Conservation (phyloP, 2,329 filamentous ascomycete species). For the Alternaria sp. region DNA sequence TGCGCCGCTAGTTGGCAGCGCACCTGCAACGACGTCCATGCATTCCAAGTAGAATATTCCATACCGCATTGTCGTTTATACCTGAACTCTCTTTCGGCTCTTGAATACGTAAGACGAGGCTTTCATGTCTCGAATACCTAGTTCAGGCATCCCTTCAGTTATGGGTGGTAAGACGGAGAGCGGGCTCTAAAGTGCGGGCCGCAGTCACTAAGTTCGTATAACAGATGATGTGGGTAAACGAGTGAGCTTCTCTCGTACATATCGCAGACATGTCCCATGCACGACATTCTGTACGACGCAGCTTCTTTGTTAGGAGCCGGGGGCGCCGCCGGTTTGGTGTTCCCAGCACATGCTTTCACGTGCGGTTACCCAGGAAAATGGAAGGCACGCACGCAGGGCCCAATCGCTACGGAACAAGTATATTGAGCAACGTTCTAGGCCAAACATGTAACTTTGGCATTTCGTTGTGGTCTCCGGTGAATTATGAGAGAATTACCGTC, state of each 20-base stretch:
- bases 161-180: neutral
- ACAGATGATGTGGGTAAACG: neutral
- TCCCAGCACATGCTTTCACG: neutral
- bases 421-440: neutral
- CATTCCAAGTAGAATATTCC: neutral
- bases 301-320: neutral
- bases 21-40: neutral
- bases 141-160: neutral
- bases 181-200: constrained; percentile 7
- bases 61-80: neutral
- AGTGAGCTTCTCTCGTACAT: neutral
- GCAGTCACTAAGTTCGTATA: neutral
- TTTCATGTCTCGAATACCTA: neutral
- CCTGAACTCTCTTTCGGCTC: neutral
- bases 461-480: neutral
- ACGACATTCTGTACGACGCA: neutral
- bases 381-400: neutral
- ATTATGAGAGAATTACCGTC: neutral
- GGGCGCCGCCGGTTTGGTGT: neutral
- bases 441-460: neutral
- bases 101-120: neutral
- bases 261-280: neutral
- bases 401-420: neutral
- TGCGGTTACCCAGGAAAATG: neutral
- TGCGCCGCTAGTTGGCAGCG: neutral